Evolutionary conservation across 164 flowering plant species (phyloP), one percentile per base, ranked within the genome.

Genomic region (Cinnamomum micranthum): DNA sequence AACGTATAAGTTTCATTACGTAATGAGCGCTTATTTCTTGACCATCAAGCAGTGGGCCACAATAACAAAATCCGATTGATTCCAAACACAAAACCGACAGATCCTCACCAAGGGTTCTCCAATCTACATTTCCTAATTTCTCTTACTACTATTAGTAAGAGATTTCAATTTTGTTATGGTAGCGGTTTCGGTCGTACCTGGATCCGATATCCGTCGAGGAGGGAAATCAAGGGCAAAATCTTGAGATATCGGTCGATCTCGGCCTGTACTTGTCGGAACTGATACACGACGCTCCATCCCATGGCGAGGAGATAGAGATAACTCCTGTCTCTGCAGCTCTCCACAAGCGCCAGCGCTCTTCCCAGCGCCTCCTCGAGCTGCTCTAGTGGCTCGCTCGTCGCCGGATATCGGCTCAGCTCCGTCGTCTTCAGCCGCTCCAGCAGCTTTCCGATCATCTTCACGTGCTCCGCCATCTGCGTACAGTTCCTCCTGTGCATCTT

Each of bases 281-380:
- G 85, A 74, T 85, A 85, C 63, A 85, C 87, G 0, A 80, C 64
- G 71, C 52, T 81, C 88, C 90, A 85, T n/a, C 88, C 89, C 84
- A 82, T 82, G 24, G 89, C 84, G 17, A 87, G 77, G 67, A 87
- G 63, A 73, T 85, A 87, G 19, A 87, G 81, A 47, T 71, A 87
- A 51, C 89, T 87, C 74, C 60, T 73, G 14, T 85, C 85, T 19
- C 72, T 27, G 77, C 89, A 84, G 27, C 86, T 82, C 33, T 78
- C 64, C 6, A 84, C 86, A 71, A 85, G 59, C 1, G 33, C 76
- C 2, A 70, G 71, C 0, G 88, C 79, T 27, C 62, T 79, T 64
- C 77, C 75, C 69, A 84, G 35, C 7, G 87, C 78, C 23, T 84
- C 88, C 51, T 82, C 86, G 5, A 86, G 71, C 31, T 27, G 51